phyloP scores from a whole-genome alignment of 2,329 filamentous ascomycete species.

The Passalora sequoiae region DNA sequence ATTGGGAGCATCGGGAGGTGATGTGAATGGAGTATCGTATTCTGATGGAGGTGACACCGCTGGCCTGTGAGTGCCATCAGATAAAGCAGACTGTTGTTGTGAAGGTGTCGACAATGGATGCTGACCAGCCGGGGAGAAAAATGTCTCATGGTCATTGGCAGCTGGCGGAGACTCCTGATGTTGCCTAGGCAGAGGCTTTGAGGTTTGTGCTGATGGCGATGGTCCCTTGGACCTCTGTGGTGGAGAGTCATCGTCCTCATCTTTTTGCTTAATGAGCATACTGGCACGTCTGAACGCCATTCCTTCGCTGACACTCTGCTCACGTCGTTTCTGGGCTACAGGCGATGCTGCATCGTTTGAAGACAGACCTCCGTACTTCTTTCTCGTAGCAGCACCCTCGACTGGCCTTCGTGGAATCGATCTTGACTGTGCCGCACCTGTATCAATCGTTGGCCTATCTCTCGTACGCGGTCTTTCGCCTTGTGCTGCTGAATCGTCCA shows the following conservation, averaged over 20 bases:
- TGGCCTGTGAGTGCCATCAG: conserved; percentile 4
- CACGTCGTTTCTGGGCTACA: conserved; percentile 20
- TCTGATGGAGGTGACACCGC: conserved; percentile 14
- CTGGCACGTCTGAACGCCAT: conserved; percentile 31
- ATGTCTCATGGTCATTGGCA: background rate
- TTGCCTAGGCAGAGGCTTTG: background rate
- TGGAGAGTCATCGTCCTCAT: conserved; percentile 19
- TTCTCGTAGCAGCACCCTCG: background rate
- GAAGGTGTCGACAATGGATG: conserved; percentile 1
- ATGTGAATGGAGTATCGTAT: conserved; percentile 17
- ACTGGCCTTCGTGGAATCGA: conserved; percentile 1
- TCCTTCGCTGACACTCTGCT: conserved; percentile 30
- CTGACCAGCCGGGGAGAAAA: background rate
- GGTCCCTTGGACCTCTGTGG: conserved; percentile 5
- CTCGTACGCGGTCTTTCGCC: conserved; percentile 3
- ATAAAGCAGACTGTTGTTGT: conserved; percentile 11
- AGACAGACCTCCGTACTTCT: conserved; percentile 9
- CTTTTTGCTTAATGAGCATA: conserved; percentile 25
- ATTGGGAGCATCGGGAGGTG: conserved; percentile 16
- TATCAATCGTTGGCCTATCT: conserved; percentile 17
- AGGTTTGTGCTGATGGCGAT: background rate
- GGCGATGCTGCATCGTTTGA: conserved; percentile 17
- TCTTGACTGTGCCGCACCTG: conserved; percentile 6
- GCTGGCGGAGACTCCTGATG: background rate
- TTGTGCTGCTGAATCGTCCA: background rate